Conservation (phyloP, 192 early-diverging fungal species). For the Mortierella claussenii region DNA sequence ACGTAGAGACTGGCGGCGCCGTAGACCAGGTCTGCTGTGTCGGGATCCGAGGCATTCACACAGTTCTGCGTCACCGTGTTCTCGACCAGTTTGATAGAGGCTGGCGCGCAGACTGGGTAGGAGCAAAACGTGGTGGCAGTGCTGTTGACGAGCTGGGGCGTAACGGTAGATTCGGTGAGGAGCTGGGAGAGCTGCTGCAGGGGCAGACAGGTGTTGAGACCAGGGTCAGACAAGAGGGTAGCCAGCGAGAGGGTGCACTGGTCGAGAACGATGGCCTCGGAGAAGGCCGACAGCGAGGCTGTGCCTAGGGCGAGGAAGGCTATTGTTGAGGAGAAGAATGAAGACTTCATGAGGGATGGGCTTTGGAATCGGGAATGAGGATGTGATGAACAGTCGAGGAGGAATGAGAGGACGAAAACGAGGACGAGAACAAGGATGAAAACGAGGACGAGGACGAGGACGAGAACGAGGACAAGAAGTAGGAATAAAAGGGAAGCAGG, state of each 20-base stretch:
- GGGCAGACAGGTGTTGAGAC: constrained; percentile 38
- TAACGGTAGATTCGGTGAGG: constrained; percentile 5
- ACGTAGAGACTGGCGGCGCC: constrained; percentile 20
- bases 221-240: constrained; percentile 17
- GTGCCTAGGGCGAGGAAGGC: constrained; percentile 3
- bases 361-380: too few relatives aligned
- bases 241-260: constrained; percentile 32
- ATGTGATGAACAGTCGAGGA: too few relatives aligned
- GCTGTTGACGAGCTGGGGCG: constrained; percentile 21
- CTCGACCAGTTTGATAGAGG: constrained; percentile 23
- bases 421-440: too few relatives aligned
- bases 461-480: too few relatives aligned
- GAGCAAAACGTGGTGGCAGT: constrained; percentile 20
- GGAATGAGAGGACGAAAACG: too few relatives aligned
- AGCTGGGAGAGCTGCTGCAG: constrained; percentile 20
- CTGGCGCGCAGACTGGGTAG: constrained; percentile 14
- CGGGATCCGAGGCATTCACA: constrained; percentile 18
- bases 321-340: constrained; percentile 13
- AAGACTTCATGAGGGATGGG: constrained; percentile 29
- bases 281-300: background rate
- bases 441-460: too few relatives aligned
- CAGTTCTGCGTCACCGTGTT: constrained; percentile 42
- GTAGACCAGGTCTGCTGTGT: constrained; percentile 23
- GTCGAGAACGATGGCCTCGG: constrained; percentile 13
- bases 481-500: too few relatives aligned